Evolutionary conservation across 176 grass and related monocot species (phyloP).

Genomic region (Microstegium vimineum): DNA sequence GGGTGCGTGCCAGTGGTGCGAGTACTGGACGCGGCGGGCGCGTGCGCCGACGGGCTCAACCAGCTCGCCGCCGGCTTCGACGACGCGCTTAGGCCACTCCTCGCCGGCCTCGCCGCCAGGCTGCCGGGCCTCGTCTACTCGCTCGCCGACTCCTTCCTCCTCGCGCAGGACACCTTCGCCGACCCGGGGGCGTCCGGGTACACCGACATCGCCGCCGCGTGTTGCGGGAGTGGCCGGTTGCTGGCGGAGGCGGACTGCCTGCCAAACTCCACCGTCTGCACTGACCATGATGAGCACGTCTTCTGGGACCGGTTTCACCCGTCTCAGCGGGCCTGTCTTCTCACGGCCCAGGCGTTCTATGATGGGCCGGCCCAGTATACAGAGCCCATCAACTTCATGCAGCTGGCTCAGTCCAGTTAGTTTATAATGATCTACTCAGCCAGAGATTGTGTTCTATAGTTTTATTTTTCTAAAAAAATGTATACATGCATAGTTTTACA

Average conservation of each 20-base stretch:
- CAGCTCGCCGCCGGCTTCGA: slow-evolving; percentile 11
- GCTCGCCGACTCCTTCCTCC: slow-evolving; percentile 1
- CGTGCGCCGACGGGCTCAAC: slow-evolving; percentile 13
- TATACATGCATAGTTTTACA: too few relatives aligned
- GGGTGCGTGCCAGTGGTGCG: slow-evolving; percentile 26
- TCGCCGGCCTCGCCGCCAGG: not conserved
- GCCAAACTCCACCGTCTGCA: not conserved
- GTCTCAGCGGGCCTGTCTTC: not conserved
- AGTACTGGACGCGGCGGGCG: not conserved
- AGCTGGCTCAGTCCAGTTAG: not conserved
- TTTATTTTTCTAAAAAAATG: too few relatives aligned
- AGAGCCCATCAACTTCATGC: slow-evolving; percentile 31
- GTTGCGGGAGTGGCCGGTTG: slow-evolving; percentile 16
- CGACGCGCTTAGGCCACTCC: not conserved
- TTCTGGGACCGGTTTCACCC: slow-evolving; percentile 35
- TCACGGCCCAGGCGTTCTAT: slow-evolving; percentile 1
- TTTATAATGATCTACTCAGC: too few relatives aligned
- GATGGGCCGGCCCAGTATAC: not conserved
- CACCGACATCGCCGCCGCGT: not conserved
- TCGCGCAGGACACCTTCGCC: not conserved
- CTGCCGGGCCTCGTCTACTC: slow-evolving; percentile 24
- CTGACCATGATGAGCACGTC: not conserved
- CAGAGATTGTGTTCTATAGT: too few relatives aligned
- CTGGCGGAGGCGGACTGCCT: not conserved
- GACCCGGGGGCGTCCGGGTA: not conserved